Evolutionary conservation across 805 yeast species (phyloP).

Genomic region (Brettanomyces sp.): DNA sequence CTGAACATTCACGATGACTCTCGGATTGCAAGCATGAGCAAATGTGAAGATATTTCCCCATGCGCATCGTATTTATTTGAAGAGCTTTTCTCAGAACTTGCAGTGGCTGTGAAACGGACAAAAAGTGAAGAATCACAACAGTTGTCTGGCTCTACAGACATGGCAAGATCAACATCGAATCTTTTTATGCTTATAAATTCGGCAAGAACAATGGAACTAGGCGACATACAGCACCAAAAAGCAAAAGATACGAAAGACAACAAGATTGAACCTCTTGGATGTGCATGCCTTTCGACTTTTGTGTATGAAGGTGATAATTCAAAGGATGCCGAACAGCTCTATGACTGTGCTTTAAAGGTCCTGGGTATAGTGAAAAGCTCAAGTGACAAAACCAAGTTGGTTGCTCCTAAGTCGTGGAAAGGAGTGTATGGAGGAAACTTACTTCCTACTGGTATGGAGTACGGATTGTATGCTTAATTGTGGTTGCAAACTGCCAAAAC

Average conservation of each 20-base stretch:
- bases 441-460: constrained; percentile 60
- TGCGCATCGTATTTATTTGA: neutral
- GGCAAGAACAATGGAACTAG: neutral
- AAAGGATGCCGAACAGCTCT: constrained; percentile 52
- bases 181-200: neutral
- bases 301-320: constrained; percentile 91
- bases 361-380: constrained; percentile 4
- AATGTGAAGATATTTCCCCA: constrained; percentile 9
- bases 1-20: constrained; percentile 8
- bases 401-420: constrained; percentile 69
- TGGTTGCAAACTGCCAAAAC: neutral
- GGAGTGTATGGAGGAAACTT: constrained; percentile 76
- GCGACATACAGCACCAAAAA: neutral
- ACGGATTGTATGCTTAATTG: constrained; percentile 50
- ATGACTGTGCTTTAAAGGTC: constrained; percentile 26
- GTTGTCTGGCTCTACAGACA: neutral
- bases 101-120: neutral
- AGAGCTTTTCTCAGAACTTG: neutral
- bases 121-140: neutral
- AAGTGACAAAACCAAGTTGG: constrained; percentile 22
- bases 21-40: constrained; percentile 3
- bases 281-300: constrained; percentile 27
- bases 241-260: neutral
- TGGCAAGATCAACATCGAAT: constrained; percentile 3
- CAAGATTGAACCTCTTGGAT: constrained; percentile 1